Evolutionary conservation across 2,329 filamentous ascomycete genomes (phyloP).

Genomic region (Phaeoacremonium minimum): DNA sequence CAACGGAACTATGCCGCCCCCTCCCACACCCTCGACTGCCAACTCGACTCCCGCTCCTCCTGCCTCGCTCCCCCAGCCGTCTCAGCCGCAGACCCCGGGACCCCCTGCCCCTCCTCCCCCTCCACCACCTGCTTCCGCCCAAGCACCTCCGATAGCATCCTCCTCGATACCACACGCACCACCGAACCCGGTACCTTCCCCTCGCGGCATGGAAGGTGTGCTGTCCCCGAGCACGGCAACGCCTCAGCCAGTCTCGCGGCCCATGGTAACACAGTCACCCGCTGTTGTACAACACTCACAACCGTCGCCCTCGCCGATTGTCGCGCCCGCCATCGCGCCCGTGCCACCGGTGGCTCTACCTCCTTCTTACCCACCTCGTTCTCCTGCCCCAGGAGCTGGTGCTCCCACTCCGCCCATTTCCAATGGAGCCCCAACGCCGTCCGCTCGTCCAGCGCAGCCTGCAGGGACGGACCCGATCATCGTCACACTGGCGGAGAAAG

Average conservation of each 20-base stretch:
- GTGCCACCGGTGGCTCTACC: conserved; percentile 11
- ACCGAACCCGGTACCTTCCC: conserved; percentile 15
- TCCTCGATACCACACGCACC: conserved; percentile 10
- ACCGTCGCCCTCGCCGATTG: conserved; percentile 22
- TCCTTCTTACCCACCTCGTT: too few species aligned
- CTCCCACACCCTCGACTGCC: conserved; percentile 22
- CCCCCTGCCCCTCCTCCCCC: conserved; percentile 9
- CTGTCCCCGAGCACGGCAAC: conserved; percentile 13
- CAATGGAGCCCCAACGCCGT: conserved; percentile 16
- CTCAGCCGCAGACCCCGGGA: conserved; percentile 10
- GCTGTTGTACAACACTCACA: conserved; percentile 10
- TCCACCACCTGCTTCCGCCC: not conserved
- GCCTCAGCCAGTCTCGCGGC: conserved; percentile 8
- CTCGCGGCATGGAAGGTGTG: conserved; percentile 22
- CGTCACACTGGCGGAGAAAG: conserved; percentile 70
- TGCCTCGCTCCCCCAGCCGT: conserved; percentile 12
- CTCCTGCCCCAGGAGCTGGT: conserved; percentile 9
- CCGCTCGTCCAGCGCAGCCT: conserved; percentile 18
- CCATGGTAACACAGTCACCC: conserved; percentile 2
- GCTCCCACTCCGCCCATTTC: conserved; percentile 6
- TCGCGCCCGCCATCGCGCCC: conserved; percentile 18
- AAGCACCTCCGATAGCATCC: conserved; percentile 3
- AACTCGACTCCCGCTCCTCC: conserved; percentile 13
- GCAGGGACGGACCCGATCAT: conserved; percentile 68
- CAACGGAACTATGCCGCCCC: conserved; percentile 56